phyloP scores from a whole-genome alignment of 495 filamentous ascomycete species.

The Astrothelium macrocarpum region DNA sequence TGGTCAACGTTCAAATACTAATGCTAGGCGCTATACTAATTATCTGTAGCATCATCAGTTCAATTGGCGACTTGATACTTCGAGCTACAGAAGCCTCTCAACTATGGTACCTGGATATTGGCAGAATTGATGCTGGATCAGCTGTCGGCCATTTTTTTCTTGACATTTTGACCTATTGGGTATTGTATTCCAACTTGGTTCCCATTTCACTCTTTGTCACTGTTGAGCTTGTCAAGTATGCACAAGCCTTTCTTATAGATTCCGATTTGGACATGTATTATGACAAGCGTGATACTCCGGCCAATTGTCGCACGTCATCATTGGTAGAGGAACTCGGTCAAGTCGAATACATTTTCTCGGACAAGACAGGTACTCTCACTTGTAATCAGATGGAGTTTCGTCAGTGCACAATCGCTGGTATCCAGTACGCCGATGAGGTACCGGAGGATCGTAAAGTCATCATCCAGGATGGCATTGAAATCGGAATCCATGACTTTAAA shows the following conservation, averaged over 20 bases:
- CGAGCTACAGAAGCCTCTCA: conserved; percentile 48
- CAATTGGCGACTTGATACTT: conserved; percentile 80
- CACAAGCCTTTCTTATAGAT: conserved; percentile 92
- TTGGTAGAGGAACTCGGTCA: conserved; percentile 96
- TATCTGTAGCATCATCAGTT: conserved; percentile 74
- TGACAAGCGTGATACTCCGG: conserved; percentile 87
- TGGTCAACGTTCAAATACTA: conserved; percentile 87
- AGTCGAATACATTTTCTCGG: conserved; percentile 97
- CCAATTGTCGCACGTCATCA: conserved; percentile 90
- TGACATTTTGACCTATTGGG: conserved; percentile 97
- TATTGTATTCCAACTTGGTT: conserved; percentile 93
- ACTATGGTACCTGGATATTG: conserved; percentile 62
- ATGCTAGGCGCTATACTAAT: conserved; percentile 81
- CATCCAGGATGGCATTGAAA: conserved; percentile 58
- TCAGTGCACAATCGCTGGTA: conserved; percentile 82
- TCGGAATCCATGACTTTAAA: conserved; percentile 84
- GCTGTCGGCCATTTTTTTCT: conserved; percentile 76
- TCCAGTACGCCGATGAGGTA: conserved; percentile 89
- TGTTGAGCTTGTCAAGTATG: conserved; percentile 96
- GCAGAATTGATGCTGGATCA: conserved; percentile 35
- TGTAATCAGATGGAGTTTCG: conserved; percentile 99
- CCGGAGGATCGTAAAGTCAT: conserved; percentile 83
- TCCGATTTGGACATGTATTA: conserved; percentile 98
- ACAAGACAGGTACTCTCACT: conserved; percentile 98
- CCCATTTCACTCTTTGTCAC: conserved; percentile 98